Base-by-base conservation (phyloP, 805 yeast species). In the Zygoascus biomembranicola region DNA sequence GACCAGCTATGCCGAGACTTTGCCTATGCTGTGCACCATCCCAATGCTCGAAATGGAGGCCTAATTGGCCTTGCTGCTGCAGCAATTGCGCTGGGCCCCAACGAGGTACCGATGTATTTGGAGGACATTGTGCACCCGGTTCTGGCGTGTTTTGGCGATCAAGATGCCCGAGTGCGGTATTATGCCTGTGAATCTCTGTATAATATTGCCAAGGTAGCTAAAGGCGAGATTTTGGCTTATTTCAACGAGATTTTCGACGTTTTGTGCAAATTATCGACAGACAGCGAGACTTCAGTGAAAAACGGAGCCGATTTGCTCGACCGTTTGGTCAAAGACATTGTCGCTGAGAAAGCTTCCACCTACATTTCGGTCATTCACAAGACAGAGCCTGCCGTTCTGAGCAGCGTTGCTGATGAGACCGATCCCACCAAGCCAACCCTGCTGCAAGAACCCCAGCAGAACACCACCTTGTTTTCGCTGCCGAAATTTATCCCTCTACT, bases 221-320 rank as follows among this genome's bases (percentile, higher is more conserved):
- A 95, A 60, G 98, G 98, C 31, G 98, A 94, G 69, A 87, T 94
- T 20, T 73, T 94, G 56, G 73, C 86, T 11, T 90, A 88, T 66
- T 94, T 94, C 75, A 94, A 92, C 69, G 98, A 94, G 69, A 85
- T 90, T 1, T 94, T 94, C 66, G 98, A 94, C 66, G 94, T 90
- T 18, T 74, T 94, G 52, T 90, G 97, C 66, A 84, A 85, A 55
- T 77, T 90, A 53, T 89, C 92, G 20, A 90, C 96, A 0, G 98
- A 92, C 64, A 79, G 90, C 1, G 98, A 94, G 61, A 81, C 85
- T 44, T 84, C 95, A 39, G 97, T 94, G 32, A 87, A 90, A 63
- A 92, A 90, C 62, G 99, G 97, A 9, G 97, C 98, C 5, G 97
- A 90, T 68, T 77, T 94, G 45, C 77, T 94, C 57, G 97, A 94